Evolutionary conservation across 768 basidiomycete genomes (phyloP), one percentile per base, ranked within the genome.

Genomic region (Podaxis carcinomalis): DNA sequence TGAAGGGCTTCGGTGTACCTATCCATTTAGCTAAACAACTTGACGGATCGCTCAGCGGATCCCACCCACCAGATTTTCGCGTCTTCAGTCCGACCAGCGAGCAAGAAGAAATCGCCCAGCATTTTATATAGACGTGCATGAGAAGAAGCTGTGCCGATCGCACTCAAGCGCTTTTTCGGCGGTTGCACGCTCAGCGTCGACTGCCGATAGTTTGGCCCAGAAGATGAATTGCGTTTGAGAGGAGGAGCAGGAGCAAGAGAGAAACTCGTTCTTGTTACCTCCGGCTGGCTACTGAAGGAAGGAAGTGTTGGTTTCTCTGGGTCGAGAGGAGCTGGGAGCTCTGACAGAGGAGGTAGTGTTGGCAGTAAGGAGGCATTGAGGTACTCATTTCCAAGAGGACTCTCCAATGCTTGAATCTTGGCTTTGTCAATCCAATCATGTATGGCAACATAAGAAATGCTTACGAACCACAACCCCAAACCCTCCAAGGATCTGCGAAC

Each of bases 51-150:
- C 55, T 57, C 55, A 62, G 50, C 46, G 40, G 4, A 42, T 51
- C 25, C 16, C 44, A 71, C 77, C 55, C 74, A 95, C 92, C 93
- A 93, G 55, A 89, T 79, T 42, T 80, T 75, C 1, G 96, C 89
- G 68, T 98, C 95, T 52, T 86, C 84, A 39, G 85, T 83, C 64
- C 92, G 80, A n/a, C 97, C 96, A 5, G 93, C 83, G 25, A 98
- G 76, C 16, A 98, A 75, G 74, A 90, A 95, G 65, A 97, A 82
- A 71, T 98, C 94, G 0, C 87, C 96, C 13, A 93, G 80, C 25
- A 95, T 81, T 74, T 96, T 98, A 73, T 86, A 90, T 39, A 96
- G 79, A 59, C 96, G 79, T 25, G 90, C 96, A 73, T 90, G 90
- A 2, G 92, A 89, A 7, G 90, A 89, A 13, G 87, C 83, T 1